phyloP scores from a whole-genome alignment of 208 protist species.

The Wallacemonas sp. region DNA sequence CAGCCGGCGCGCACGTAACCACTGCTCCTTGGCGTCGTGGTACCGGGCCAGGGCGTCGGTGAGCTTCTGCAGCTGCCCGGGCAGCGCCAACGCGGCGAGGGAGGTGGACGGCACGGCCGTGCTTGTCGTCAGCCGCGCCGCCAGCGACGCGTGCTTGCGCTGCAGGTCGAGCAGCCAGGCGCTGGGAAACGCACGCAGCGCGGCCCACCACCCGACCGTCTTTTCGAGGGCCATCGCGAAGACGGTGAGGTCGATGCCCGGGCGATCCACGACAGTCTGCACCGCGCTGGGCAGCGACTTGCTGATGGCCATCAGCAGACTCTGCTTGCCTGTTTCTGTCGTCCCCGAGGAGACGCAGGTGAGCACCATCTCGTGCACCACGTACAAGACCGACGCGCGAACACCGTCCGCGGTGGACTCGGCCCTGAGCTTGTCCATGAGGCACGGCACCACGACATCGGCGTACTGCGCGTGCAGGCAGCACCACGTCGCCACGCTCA shows the following conservation, averaged over 20 bases:
- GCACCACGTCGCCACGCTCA: conserved; percentile 88
- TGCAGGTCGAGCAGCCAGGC: conserved; percentile 70
- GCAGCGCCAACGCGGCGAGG: conserved; percentile 15
- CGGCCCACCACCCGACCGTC: conserved; percentile 72
- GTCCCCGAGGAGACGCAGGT: conserved; percentile 68
- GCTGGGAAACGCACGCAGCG: conserved; percentile 76
- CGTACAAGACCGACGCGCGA: conserved; percentile 73
- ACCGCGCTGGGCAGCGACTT: conserved; percentile 50
- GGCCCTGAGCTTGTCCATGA: conserved; percentile 60
- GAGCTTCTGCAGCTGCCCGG: conserved; percentile 43
- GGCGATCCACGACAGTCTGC: conserved; percentile 25
- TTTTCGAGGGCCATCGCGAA: conserved; percentile 54
- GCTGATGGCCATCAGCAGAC: conserved; percentile 60
- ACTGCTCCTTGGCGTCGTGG: conserved; percentile 67
- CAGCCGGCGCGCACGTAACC: conserved; percentile 27
- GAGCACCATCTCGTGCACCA: conserved; percentile 86
- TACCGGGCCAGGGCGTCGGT: conserved; percentile 62
- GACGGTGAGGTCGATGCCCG: conserved; percentile 25
- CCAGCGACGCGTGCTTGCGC: conserved; percentile 28
- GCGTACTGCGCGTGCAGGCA: conserved; percentile 75
- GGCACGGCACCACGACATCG: conserved; percentile 60
- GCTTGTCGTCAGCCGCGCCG: conserved; percentile 22
- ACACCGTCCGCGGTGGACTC: conserved; percentile 38
- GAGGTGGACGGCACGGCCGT: conserved; percentile 17
- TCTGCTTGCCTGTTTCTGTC: conserved; percentile 58